Conservation (phyloP, 257 asterid genomes). For the Catharanthus roseus region DNA sequence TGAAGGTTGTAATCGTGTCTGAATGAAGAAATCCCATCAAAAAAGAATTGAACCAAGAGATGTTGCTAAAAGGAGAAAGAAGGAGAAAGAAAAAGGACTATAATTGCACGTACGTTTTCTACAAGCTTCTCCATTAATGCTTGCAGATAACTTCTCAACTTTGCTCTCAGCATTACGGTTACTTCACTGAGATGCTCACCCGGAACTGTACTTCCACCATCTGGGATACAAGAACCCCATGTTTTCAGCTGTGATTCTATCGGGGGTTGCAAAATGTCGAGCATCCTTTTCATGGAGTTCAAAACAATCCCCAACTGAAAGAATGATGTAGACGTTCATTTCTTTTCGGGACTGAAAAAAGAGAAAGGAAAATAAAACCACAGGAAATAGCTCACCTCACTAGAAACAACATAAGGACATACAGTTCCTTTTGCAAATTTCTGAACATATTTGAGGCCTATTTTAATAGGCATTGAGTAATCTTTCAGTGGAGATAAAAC, state of each 20-base stretch:
- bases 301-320: slow-evolving; percentile 76
- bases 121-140: slow-evolving; percentile 70
- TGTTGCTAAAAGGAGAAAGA: not conserved
- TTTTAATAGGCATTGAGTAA: slow-evolving; percentile 63
- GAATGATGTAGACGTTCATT: not conserved
- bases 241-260: slow-evolving; percentile 62
- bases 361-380: not conserved
- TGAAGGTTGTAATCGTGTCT: slow-evolving; percentile 71
- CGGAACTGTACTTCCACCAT: slow-evolving; percentile 44
- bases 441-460: slow-evolving; percentile 83
- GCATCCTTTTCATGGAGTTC: slow-evolving; percentile 86
- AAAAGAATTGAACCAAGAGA: not conserved
- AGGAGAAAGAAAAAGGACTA: not conserved
- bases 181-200: slow-evolving; percentile 91
- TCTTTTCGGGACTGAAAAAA: not conserved
- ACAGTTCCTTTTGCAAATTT: slow-evolving; percentile 68
- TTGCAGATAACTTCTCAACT: slow-evolving; percentile 77
- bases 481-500: slow-evolving; percentile 79
- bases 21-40: slow-evolving; percentile 12
- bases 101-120: slow-evolving; percentile 63
- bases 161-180: slow-evolving; percentile 78
- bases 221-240: slow-evolving; percentile 87
- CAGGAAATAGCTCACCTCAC: slow-evolving; percentile 39
- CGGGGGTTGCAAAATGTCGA: slow-evolving; percentile 62
- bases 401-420: slow-evolving; percentile 40